Base-by-base conservation (phyloP, 257 asterid species). In the Capsicum pubescens region DNA sequence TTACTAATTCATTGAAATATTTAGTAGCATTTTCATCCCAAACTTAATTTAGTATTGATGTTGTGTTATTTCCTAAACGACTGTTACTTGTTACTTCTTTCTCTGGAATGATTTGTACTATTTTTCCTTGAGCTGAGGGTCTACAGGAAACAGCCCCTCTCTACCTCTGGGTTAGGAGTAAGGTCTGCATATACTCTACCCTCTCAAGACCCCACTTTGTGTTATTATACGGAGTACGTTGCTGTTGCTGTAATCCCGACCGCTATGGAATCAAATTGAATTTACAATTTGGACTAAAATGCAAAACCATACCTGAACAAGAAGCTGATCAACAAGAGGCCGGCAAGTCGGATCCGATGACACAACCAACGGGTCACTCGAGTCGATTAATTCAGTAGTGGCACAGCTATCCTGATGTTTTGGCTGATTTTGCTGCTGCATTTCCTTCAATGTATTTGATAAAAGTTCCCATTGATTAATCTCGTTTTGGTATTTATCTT, bases 401-500 rank as follows among this genome's bases (percentile, higher is more conserved):
- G 15, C 48, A 39, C 44, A 3, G 5, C 89, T 80, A 80, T 54
- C 83, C 3, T 46, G 12, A 67, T 12, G 48, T 16, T 4, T 67
- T 35, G 44, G 82, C 54, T 84, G 87, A 74, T 64, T 90, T 61
- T 82, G 80, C 83, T 82, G 80, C 83, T 87, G 91, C 95, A 91
- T 89, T 44, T 81, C 87, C 84, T 66, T 87, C 80, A 94, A 86
- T 8, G 87, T 87, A 92, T 88, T 95, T 87, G 97, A 93, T 84
- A 92, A 88, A 88, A 87, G 95, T 82, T 92, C 95, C 99, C 99
- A 94, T 61, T 84, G 94, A 52, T 83, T 83, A 59, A 95, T 91
- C 90, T 95, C 99, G 2, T 44, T 79, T 52, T 48, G 57, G 50
- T 91, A 92, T 85, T 66, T 90, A 0, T 87, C 89, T 72, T 84